These are phyloP conservation scores for Calycina herbarum DNA, from an alignment of 2,329 filamentous ascomycete genomes.

Conservation along the genomic window DNA sequence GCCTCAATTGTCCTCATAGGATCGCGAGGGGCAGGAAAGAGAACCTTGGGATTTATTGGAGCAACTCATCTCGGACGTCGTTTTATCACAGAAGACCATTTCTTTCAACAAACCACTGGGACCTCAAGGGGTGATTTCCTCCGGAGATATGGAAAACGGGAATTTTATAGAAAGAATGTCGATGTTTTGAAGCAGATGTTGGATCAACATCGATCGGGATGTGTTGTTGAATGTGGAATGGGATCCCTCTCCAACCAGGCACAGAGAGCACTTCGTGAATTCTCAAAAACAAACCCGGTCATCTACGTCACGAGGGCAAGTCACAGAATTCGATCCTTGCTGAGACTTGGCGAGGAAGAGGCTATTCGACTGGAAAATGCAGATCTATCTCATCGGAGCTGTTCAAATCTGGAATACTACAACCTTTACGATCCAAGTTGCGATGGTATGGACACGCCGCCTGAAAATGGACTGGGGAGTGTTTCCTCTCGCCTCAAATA, in stretches of 20 bases:
- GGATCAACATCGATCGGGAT: slow-evolving; percentile 56
- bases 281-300: slow-evolving; percentile 65
- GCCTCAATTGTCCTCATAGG: slow-evolving; percentile 73
- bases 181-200: slow-evolving; percentile 62
- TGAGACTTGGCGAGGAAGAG: slow-evolving; percentile 46
- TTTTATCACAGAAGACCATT: slow-evolving; percentile 67
- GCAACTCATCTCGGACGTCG: slow-evolving; percentile 68
- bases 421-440: slow-evolving; percentile 47
- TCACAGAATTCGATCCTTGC: slow-evolving; percentile 56
- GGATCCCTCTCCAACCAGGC: slow-evolving; percentile 48
- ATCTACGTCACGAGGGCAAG: slow-evolving; percentile 69
- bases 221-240: slow-evolving; percentile 70
- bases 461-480: slow-evolving; percentile 45
- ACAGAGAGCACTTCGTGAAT: slow-evolving; percentile 59
- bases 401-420: slow-evolving; percentile 68
- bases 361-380: slow-evolving; percentile 44
- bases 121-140: slow-evolving; percentile 63
- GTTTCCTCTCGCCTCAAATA: slow-evolving; percentile 51
- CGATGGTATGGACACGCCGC: slow-evolving; percentile 40
- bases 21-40: slow-evolving; percentile 73
- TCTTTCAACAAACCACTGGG: slow-evolving; percentile 65
- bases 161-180: slow-evolving; percentile 64
- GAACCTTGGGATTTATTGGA: slow-evolving; percentile 73
- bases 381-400: slow-evolving; percentile 46
- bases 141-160: slow-evolving; percentile 58